Conservation (phyloP, 2,329 filamentous ascomycete genomes). For the Stemphylium beticola region DNA sequence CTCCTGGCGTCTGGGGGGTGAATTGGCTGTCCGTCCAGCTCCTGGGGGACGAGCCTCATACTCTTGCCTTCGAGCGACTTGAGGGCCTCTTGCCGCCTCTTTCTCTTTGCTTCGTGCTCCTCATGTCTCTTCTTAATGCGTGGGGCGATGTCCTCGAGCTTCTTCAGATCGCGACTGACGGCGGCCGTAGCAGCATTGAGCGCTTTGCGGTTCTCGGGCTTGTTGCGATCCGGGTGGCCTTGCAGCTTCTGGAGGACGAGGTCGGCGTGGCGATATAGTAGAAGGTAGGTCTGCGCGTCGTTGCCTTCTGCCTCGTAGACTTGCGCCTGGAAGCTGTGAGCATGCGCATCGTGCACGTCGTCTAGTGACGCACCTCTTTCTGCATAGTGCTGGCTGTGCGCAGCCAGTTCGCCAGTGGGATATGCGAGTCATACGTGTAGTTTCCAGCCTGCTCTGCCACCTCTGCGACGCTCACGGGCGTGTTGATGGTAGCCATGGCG, state of each 20-base stretch:
- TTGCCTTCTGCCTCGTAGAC: slow-evolving; percentile 88
- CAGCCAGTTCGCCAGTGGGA: slow-evolving; percentile 81
- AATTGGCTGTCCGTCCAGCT: slow-evolving; percentile 32
- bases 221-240: slow-evolving; percentile 76
- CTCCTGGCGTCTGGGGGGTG: slow-evolving; percentile 23
- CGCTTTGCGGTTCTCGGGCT: slow-evolving; percentile 63
- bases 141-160: slow-evolving; percentile 80
- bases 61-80: slow-evolving; percentile 33
- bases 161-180: slow-evolving; percentile 68
- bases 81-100: slow-evolving; percentile 33
- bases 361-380: slow-evolving; percentile 70
- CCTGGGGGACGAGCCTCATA: slow-evolving; percentile 21
- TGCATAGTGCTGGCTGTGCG: slow-evolving; percentile 79
- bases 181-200: slow-evolving; percentile 65
- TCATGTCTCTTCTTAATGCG: slow-evolving; percentile 74
- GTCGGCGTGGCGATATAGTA: slow-evolving; percentile 86
- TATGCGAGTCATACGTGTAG: slow-evolving; percentile 79
- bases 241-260: slow-evolving; percentile 80
- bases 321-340: slow-evolving; percentile 65
- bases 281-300: slow-evolving; percentile 84
- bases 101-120: slow-evolving; percentile 46
- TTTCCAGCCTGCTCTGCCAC: slow-evolving; percentile 76
- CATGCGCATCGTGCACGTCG: slow-evolving; percentile 2
- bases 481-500: slow-evolving; percentile 39
- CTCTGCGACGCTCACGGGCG: slow-evolving; percentile 75